Percentiles rank a stretch among this genome's conserved stretches.
phyloP scores from a whole-genome alignment of 2,329 filamentous ascomycete species.

The Neocucurbitaria cava region DNA sequence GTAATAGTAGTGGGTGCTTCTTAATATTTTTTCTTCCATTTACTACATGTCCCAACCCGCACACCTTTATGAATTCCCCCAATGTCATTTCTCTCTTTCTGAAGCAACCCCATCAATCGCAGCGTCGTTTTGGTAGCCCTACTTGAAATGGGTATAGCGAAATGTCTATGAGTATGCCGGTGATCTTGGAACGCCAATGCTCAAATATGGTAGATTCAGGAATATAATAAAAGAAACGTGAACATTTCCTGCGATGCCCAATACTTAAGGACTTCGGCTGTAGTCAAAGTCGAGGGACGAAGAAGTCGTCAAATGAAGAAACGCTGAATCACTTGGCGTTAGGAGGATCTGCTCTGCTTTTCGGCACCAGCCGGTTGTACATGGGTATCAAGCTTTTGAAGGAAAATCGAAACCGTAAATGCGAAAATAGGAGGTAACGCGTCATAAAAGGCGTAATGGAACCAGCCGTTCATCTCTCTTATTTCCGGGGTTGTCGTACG shows the following conservation, averaged over 20 bases:
- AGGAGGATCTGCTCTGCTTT: neutral
- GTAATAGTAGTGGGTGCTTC: neutral
- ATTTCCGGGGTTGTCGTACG: neutral
- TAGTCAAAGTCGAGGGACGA: constrained; percentile 1
- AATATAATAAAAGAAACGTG: constrained; percentile 3
- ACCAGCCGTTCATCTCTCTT: constrained; percentile 2
- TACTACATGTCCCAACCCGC: constrained; percentile 1
- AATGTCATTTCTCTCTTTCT: neutral
- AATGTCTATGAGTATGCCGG: constrained; percentile 4
- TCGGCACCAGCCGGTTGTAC: constrained; percentile 25
- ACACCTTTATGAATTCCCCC: neutral
- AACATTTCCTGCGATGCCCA: neutral
- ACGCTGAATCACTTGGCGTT: neutral
- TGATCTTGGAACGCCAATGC: constrained; percentile 4
- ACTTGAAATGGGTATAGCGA: constrained; percentile 1
- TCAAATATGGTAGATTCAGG: neutral
- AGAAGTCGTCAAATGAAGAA: neutral
- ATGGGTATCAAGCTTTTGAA: constrained; percentile 22
- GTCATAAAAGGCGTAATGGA: neutral
- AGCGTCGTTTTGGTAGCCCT: neutral
- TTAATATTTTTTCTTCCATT: constrained; percentile 6
- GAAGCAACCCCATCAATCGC: neutral
- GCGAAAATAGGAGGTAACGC: constrained; percentile 1
- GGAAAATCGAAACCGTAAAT: constrained; percentile 9
- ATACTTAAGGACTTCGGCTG: neutral